Evolutionary conservation across 768 basidiomycete genomes (phyloP).

Genomic region (Boletus speciosus): DNA sequence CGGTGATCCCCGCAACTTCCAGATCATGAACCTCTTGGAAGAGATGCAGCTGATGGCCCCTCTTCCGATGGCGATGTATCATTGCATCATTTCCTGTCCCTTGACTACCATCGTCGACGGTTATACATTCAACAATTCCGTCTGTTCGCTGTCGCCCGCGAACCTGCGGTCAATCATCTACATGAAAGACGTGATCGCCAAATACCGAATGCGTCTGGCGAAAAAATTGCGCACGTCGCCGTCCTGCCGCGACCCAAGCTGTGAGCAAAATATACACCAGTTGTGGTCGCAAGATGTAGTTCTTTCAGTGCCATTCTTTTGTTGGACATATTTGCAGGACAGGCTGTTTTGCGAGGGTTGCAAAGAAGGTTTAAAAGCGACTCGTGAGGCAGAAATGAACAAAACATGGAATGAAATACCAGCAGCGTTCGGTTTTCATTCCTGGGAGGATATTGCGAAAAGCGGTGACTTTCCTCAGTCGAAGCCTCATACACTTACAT

Average conservation of each 20-base stretch:
- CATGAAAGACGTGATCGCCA: slow-evolving; percentile 1
- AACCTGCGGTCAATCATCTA: slow-evolving; percentile 8
- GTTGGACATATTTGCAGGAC: slow-evolving; percentile 1
- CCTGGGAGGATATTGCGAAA: not conserved
- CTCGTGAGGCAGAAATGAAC: not conserved
- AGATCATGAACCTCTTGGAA: slow-evolving; percentile 13
- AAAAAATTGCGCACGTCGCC: not conserved
- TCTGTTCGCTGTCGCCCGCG: not conserved
- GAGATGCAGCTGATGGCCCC: not conserved
- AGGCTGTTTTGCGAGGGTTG: not conserved
- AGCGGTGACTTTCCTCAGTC: not conserved
- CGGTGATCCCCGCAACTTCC: slow-evolving; percentile 15
- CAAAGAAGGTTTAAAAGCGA: rapidly evolving
- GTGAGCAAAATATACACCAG: rapidly evolving
- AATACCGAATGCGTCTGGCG: not conserved
- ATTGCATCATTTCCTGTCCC: not conserved
- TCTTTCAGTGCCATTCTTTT: not conserved
- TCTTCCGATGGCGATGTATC: slow-evolving; percentile 10
- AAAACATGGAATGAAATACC: slow-evolving; percentile 1
- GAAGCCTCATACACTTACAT: too few species aligned
- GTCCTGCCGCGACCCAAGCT: not conserved
- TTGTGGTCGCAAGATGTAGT: not conserved
- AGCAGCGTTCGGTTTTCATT: slow-evolving; percentile 1
- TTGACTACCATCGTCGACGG: not conserved
- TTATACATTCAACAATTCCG: not conserved